Percentiles rank a stretch among this genome's conserved stretches.
Conservation (phyloP, 78 protist species). For the Blattamonas nauphoetae region DNA sequence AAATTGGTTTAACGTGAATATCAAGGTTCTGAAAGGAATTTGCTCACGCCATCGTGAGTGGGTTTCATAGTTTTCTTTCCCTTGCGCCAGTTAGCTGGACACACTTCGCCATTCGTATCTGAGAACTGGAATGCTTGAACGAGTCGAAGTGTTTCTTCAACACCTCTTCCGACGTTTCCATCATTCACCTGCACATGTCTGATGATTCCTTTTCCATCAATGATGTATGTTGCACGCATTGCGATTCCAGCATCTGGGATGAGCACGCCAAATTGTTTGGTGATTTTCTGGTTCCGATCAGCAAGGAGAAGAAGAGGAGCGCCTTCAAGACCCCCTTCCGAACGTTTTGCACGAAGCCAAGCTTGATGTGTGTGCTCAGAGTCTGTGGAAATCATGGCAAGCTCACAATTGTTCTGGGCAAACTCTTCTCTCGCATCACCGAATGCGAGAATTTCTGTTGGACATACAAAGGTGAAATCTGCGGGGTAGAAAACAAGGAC, state of each 20-base stretch:
- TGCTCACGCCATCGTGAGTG: not conserved
- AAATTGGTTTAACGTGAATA: too few species aligned
- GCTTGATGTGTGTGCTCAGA: not conserved
- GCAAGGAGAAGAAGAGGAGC: slow-evolving; percentile 16
- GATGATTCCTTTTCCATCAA: slow-evolving; percentile 18
- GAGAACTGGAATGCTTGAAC: slow-evolving; percentile 12
- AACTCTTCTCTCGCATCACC: not conserved
- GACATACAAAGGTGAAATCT: slow-evolving; percentile 34
- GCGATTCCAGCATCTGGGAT: not conserved
- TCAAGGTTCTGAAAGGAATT: not conserved
- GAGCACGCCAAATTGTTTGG: slow-evolving; percentile 1
- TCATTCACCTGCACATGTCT: slow-evolving; percentile 12
- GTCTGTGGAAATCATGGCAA: slow-evolving; percentile 1
- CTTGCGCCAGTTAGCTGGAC: not conserved
- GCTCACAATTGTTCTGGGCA: not conserved
- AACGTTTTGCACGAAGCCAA: not conserved
- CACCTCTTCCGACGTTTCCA: slow-evolving; percentile 1
- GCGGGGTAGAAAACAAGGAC: slow-evolving; percentile 19
- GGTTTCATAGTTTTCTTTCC: not conserved
- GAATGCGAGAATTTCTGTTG: slow-evolving; percentile 13
- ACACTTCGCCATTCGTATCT: slow-evolving; percentile 3
- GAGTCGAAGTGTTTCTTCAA: slow-evolving; percentile 16
- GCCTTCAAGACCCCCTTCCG: slow-evolving; percentile 20
- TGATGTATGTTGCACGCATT: not conserved
- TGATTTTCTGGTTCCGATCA: slow-evolving; percentile 1